Evolutionary conservation across 106 monocot species (phyloP).

Genomic region (Acorus calamus): DNA sequence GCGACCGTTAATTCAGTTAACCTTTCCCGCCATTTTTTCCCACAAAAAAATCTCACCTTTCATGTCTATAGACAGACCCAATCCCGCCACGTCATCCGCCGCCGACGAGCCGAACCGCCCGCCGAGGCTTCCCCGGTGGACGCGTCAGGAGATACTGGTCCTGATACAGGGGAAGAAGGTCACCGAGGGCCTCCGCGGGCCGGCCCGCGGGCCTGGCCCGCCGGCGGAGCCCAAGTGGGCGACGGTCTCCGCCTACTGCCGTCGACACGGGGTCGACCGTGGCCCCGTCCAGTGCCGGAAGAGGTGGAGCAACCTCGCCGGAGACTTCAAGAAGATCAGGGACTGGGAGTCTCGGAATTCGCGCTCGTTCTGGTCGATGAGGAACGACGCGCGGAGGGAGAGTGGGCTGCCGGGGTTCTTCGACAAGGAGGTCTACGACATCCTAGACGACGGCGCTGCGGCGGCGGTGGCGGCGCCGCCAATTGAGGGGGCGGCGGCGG

Average conservation of each 20-base stretch:
- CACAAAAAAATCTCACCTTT: too few species aligned
- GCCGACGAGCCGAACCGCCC: conserved; percentile 13
- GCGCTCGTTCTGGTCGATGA: conserved; percentile 70
- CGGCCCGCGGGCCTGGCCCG: not conserved
- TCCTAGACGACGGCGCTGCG: conserved; percentile 38
- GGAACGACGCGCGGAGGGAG: conserved; percentile 69
- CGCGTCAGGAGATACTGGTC: conserved; percentile 75
- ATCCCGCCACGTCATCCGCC: conserved; percentile 1
- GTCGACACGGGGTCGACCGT: conserved; percentile 52
- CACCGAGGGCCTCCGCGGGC: conserved; percentile 27
- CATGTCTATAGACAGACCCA: conserved; percentile 2
- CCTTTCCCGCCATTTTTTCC: too few species aligned
- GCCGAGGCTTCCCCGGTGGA: conserved; percentile 70
- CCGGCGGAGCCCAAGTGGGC: conserved; percentile 57
- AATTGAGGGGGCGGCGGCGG: conserved; percentile 6
- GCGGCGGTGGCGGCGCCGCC: conserved; percentile 1
- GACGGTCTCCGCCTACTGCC: conserved; percentile 49
- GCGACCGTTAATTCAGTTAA: too few species aligned
- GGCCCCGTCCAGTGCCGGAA: conserved; percentile 87
- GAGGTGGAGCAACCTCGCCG: conserved; percentile 85
- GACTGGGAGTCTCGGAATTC: conserved; percentile 38
- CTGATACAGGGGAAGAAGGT: conserved; percentile 73
- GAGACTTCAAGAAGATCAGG: conserved; percentile 86
- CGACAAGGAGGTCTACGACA: conserved; percentile 79
- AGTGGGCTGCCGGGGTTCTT: conserved; percentile 71